Percentiles rank a stretch among this genome's conserved stretches.
phyloP scores from a whole-genome alignment of 2,329 filamentous ascomycete genomes.

The Colletotrichum sp. region DNA sequence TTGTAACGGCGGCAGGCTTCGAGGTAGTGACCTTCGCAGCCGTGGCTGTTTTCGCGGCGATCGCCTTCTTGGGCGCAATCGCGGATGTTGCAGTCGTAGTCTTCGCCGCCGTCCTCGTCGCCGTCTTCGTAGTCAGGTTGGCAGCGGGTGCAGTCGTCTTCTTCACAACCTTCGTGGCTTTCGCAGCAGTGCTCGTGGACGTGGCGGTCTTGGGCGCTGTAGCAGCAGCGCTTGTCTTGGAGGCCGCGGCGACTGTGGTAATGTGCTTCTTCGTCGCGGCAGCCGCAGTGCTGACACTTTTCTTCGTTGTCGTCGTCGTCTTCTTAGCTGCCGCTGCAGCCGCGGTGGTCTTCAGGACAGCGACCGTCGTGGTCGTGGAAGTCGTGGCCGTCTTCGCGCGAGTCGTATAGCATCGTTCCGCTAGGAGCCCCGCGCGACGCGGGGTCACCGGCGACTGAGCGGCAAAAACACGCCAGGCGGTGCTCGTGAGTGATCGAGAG shows the following conservation, averaged over 20 bases:
- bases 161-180: neutral
- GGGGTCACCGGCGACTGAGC: neutral
- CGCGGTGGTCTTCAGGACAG: neutral
- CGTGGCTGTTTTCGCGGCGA: neutral
- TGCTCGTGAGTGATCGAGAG: neutral
- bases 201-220: neutral
- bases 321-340: neutral
- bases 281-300: conserved; percentile 6
- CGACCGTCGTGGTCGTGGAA: neutral
- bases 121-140: neutral
- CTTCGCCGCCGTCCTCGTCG: neutral
- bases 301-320: conserved; percentile 8
- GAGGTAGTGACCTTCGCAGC: neutral
- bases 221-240: neutral
- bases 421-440: neutral
- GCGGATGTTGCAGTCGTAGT: neutral
- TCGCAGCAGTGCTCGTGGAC: neutral
- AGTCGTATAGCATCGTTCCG: conserved; percentile 17
- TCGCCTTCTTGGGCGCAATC: neutral
- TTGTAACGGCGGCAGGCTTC: neutral
- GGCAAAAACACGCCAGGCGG: neutral
- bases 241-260: neutral
- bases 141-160: neutral
- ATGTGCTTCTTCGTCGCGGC: neutral
- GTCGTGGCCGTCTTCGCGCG: neutral